Percentiles rank a stretch among this genome's conserved stretches.
These are phyloP conservation scores for Paraconiothyrium sp. DNA, from an alignment of 2,329 filamentous ascomycete genomes.

Conservation along the genomic window DNA sequence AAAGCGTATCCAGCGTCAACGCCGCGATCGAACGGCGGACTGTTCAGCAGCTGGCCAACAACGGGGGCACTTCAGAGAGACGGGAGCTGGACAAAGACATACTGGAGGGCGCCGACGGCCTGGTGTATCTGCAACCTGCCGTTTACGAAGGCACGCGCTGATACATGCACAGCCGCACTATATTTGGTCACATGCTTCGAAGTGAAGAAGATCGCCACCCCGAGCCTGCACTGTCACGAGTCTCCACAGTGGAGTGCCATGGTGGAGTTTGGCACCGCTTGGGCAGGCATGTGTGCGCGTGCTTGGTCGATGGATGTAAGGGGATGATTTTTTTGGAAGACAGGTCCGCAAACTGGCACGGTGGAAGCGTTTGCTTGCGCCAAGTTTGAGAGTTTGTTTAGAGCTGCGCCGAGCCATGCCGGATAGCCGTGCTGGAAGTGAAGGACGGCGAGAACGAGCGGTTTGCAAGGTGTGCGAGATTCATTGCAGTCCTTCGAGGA, in stretches of 20 bases:
- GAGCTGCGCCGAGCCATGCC: background rate
- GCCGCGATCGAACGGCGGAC: background rate
- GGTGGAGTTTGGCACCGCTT: background rate
- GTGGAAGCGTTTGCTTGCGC: background rate
- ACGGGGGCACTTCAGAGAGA: background rate
- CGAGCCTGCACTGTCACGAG: background rate
- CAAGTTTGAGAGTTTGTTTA: background rate
- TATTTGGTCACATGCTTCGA: background rate
- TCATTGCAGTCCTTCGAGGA: constrained; percentile 1
- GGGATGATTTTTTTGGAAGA: background rate
- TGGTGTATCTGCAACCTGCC: constrained; percentile 9
- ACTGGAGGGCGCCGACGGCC: background rate
- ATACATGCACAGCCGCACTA: background rate
- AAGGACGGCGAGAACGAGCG: background rate
- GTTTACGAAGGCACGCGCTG: constrained; percentile 6
- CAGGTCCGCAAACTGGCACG: background rate
- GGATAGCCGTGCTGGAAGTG: background rate
- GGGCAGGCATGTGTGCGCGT: background rate
- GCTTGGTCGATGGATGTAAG: background rate
- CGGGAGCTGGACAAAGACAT: background rate
- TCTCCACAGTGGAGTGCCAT: background rate
- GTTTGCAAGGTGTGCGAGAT: background rate
- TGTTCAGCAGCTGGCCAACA: background rate
- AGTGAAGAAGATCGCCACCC: background rate
- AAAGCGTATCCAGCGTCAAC: background rate